Evolutionary conservation across 2,329 filamentous ascomycete species (phyloP).

Genomic region (Leptoxyphium fumago): DNA sequence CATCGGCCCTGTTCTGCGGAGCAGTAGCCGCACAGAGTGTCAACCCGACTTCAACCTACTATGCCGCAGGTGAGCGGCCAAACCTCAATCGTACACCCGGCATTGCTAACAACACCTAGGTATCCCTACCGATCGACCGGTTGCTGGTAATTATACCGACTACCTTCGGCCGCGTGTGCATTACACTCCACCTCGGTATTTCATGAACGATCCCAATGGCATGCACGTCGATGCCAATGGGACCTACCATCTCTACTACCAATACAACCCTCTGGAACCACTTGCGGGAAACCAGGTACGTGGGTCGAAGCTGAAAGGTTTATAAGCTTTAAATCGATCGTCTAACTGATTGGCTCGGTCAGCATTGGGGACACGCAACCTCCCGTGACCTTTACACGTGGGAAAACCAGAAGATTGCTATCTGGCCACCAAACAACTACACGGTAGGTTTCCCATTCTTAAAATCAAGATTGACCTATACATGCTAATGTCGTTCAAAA

Average conservation of each 20-base stretch:
- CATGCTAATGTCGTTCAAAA: background rate
- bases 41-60: slow-evolving; percentile 1
- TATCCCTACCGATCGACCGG: slow-evolving; percentile 20
- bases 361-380: slow-evolving; percentile 36
- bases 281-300: slow-evolving; percentile 40
- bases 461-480: too few species aligned
- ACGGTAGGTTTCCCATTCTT: slow-evolving; percentile 9
- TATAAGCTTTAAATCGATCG: too few species aligned
- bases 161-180: slow-evolving; percentile 38
- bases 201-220: slow-evolving; percentile 51
- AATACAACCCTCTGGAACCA: slow-evolving; percentile 38
- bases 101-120: slow-evolving; percentile 2
- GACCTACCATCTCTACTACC: slow-evolving; percentile 51
- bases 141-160: slow-evolving; percentile 27
- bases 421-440: slow-evolving; percentile 42
- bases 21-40: slow-evolving; percentile 5
- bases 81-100: background rate
- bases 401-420: slow-evolving; percentile 48
- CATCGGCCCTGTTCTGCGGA: slow-evolving; percentile 9
- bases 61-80: slow-evolving; percentile 1
- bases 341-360: too few species aligned
- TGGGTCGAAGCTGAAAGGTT: background rate
- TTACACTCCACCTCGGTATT: slow-evolving; percentile 38
- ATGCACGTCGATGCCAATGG: slow-evolving; percentile 44
- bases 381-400: slow-evolving; percentile 48